Evolutionary conservation across 371 early-diverging fungal genomes (phyloP).

Genomic region (Rhizopus sp.): DNA sequence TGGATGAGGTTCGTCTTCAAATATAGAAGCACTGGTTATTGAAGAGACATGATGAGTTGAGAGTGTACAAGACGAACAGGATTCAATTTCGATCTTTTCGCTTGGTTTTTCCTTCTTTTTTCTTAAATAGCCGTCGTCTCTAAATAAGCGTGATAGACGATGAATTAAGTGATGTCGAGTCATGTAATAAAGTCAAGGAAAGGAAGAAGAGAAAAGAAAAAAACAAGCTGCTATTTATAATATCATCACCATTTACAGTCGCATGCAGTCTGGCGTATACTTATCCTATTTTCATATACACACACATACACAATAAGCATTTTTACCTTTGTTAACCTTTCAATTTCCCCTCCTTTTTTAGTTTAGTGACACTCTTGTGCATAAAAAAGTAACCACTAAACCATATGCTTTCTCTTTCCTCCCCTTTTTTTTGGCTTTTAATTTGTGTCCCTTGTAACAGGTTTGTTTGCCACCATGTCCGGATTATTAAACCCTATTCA

Average conservation of each 20-base stretch:
- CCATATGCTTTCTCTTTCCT: too few relatives aligned
- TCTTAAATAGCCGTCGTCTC: background rate
- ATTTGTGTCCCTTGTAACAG: too few relatives aligned
- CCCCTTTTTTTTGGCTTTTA: too few relatives aligned
- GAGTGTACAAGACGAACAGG: background rate
- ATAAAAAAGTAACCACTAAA: too few relatives aligned
- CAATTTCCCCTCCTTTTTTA: too few relatives aligned
- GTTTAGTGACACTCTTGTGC: too few relatives aligned
- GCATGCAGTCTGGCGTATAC: background rate
- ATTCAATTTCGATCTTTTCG: background rate
- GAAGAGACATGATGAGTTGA: background rate
- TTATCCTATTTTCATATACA: too few relatives aligned
- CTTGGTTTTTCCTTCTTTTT: background rate
- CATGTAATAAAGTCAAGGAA: background rate
- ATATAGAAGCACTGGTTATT: background rate
- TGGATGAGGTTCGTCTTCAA: background rate
- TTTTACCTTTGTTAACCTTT: too few relatives aligned
- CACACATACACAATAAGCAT: too few relatives aligned
- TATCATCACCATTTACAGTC: background rate
- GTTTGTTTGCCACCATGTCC: too few relatives aligned
- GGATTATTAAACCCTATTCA: too few relatives aligned
- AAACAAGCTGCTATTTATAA: background rate
- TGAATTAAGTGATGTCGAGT: background rate
- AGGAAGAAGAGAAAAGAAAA: background rate
- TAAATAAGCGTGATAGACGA: constrained; percentile 2